Base-by-base conservation (phyloP, 805 yeast genomes). In the Ogataea chonburiensis region DNA sequence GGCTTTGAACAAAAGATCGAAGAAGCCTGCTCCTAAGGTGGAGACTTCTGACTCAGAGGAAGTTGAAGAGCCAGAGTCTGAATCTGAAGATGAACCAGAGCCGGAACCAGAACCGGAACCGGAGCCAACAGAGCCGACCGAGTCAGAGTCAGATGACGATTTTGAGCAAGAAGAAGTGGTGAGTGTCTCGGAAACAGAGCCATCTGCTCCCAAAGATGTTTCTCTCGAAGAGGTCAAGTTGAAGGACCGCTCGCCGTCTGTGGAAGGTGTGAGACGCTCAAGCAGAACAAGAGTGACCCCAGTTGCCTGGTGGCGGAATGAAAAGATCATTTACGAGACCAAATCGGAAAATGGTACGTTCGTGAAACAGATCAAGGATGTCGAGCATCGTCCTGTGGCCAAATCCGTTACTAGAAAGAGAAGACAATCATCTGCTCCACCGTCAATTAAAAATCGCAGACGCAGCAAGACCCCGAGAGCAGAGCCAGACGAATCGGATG, bases 221-320 rank as follows among this genome's bases (percentile, higher is more conserved):
- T 20, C 29, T 12, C 10, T 34, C 18, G 36, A 37, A 23, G 30
- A 37, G 23, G 17, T 30, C n/a, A 10, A 10, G 17, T 23, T 24
- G 9, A 24, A 34, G 14, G 34, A 37, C 18, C 20, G 21, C 15
- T 28, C 26, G n/a, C 37, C 30, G 4, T 11, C 14, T 8, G 10
- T 24, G 10, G 33, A 31, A 10, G 28, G 32, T 5, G 23, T 28
- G 2, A 67, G 95, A 45, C 64, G 85, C 45, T 83, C 95, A 0
- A 67, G 71, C 20, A 68, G 96, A 50, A 73, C 76, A 0, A 73
- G 75, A 43, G 70, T 83, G 5, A 74, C 80, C 3, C 91, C 95
- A 0, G 63, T 87, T 45, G 89, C 86, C 3, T 84, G 71, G 55
- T 87, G 96, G 96, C 75, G 84, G 55, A 85, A 84, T 52, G 96